A percentile compares a stretch with the other conserved stretches of the same genome.
Conservation (phyloP, 2,329 filamentous ascomycete genomes). For the Moelleriella libera region DNA sequence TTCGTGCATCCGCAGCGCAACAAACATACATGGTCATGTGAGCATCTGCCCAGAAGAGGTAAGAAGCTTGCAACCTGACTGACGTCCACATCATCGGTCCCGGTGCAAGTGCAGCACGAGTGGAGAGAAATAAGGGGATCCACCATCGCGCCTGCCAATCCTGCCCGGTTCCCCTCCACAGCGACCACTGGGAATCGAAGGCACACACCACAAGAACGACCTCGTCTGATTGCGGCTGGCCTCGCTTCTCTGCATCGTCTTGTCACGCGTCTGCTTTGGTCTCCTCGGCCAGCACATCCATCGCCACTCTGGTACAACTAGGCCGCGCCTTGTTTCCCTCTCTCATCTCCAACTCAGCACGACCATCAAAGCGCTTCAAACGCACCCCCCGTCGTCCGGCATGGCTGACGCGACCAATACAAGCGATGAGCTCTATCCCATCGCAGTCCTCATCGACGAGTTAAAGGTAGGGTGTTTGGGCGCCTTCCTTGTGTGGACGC, state of each 20-base stretch:
- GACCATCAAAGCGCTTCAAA: constrained; percentile 15
- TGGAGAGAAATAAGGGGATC: no score
- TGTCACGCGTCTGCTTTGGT: neutral
- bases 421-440: constrained; percentile 98
- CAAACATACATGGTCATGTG: neutral
- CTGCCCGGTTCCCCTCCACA: neutral
- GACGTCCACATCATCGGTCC: neutral
- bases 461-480: constrained; percentile 59
- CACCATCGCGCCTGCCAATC: neutral
- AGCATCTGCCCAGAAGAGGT: neutral
- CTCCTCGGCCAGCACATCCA: no score
- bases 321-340: neutral
- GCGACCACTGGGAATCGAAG: neutral
- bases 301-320: neutral
- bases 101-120: neutral
- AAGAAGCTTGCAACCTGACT: neutral
- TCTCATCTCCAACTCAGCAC: constrained; percentile 1
- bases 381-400: constrained; percentile 26
- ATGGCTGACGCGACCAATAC: constrained; percentile 86
- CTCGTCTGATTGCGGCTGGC: neutral
- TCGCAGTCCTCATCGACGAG: constrained; percentile 98
- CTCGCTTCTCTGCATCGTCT: neutral
- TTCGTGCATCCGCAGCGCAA: no score
- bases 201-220: neutral
- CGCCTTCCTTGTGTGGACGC: neutral